Conservation (phyloP, 495 filamentous ascomycete genomes). For the Cladorrhinum samala region DNA sequence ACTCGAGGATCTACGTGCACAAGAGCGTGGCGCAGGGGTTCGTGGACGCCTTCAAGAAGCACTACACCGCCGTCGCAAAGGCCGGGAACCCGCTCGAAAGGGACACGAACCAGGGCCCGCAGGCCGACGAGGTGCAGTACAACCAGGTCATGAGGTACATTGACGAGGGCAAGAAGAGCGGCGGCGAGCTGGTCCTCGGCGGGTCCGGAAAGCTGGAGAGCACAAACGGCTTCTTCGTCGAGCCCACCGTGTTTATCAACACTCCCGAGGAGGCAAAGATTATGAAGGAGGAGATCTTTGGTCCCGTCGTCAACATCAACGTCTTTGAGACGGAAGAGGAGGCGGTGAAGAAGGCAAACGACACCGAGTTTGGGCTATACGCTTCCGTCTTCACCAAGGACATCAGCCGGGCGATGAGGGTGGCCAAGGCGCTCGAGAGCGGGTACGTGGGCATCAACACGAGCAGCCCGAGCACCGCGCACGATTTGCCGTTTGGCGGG, state of each 20-base stretch:
- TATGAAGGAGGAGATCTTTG: slow-evolving; percentile 45
- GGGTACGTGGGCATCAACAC: slow-evolving; percentile 48
- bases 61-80: slow-evolving; percentile 50
- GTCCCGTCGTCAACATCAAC: slow-evolving; percentile 68
- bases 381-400: slow-evolving; percentile 70
- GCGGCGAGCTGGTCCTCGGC: slow-evolving; percentile 25
- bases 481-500: slow-evolving; percentile 40
- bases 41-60: slow-evolving; percentile 48
- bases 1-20: slow-evolving; percentile 69
- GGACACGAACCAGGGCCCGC: slow-evolving; percentile 61
- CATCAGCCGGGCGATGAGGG: slow-evolving; percentile 59
- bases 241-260: slow-evolving; percentile 66
- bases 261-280: slow-evolving; percentile 62
- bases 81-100: slow-evolving; percentile 56
- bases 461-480: slow-evolving; percentile 29
- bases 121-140: slow-evolving; percentile 35
- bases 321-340: slow-evolving; percentile 60
- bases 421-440: slow-evolving; percentile 61
- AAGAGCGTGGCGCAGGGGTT: slow-evolving; percentile 51
- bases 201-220: slow-evolving; percentile 20
- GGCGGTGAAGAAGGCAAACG: slow-evolving; percentile 62
- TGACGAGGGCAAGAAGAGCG: slow-evolving; percentile 27
- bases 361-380: slow-evolving; percentile 66
- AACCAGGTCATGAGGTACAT: slow-evolving; percentile 28
- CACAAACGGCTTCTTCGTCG: slow-evolving; percentile 44